These are phyloP conservation scores for Talaromyces piceae DNA, from an alignment of 2,329 filamentous ascomycete species.

Conservation along the genomic window DNA sequence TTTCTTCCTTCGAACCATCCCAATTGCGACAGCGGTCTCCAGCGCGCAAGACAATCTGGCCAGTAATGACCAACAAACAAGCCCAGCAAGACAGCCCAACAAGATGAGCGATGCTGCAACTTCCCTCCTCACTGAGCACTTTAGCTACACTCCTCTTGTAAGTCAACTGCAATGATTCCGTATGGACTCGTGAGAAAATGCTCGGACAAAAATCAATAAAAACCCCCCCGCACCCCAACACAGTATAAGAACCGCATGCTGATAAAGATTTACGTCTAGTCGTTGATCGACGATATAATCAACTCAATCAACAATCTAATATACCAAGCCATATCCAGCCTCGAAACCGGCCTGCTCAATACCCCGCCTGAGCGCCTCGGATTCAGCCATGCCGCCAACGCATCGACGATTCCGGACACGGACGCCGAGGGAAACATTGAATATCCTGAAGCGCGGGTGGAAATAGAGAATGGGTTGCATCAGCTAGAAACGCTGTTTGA, in stretches of 20 bases:
- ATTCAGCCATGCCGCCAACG: conserved; percentile 53
- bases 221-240: not conserved
- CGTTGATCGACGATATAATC: conserved; percentile 94
- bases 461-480: conserved; percentile 84
- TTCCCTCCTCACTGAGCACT: conserved; percentile 83
- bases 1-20: not conserved
- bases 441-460: conserved; percentile 49
- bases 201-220: not conserved
- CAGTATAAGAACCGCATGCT: conserved; percentile 10
- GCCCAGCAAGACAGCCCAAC: not conserved
- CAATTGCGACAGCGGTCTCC: not conserved
- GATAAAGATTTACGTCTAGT: conserved; percentile 44
- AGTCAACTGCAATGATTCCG: conserved; percentile 27
- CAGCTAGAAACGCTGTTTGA: conserved; percentile 77
- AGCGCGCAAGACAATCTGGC: not conserved
- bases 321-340: conserved; percentile 78
- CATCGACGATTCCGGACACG: conserved; percentile 35
- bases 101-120: conserved; percentile 39
- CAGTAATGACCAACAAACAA: not conserved
- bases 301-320: conserved; percentile 92
- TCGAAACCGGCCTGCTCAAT: conserved; percentile 72
- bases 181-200: not conserved
- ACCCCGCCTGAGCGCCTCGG: conserved; percentile 70
- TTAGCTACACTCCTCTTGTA: conserved; percentile 88
- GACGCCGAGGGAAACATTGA: conserved; percentile 41